Percentiles rank a stretch among this genome's conserved stretches.
Conservation (phyloP, 768 basidiomycete species). For the Russula virescens region DNA sequence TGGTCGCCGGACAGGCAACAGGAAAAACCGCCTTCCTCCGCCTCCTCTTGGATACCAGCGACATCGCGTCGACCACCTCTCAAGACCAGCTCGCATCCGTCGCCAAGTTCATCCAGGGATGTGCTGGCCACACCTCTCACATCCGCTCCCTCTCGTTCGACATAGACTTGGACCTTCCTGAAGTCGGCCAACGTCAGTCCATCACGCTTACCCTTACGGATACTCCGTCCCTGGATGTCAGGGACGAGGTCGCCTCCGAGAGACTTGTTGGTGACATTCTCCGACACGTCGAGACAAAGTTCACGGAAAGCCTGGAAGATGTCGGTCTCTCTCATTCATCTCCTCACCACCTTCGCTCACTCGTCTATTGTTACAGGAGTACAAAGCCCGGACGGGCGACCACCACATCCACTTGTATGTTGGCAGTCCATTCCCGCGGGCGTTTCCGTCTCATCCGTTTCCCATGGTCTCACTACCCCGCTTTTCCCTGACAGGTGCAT, state of each 20-base stretch:
- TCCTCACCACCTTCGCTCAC: constrained; percentile 19
- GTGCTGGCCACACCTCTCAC: constrained; percentile 63
- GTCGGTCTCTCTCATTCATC: constrained; percentile 44
- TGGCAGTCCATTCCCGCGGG: constrained; percentile 14
- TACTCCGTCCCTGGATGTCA: constrained; percentile 75
- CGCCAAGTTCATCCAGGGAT: constrained; percentile 78
- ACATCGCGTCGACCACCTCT: constrained; percentile 53
- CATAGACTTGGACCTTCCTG: constrained; percentile 55
- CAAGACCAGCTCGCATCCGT: constrained; percentile 76
- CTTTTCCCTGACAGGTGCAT: constrained; percentile 51
- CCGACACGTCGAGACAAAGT: constrained; percentile 64
- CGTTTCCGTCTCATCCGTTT: constrained; percentile 6
- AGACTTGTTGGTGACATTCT: constrained; percentile 61
- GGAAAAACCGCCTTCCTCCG: constrained; percentile 86
- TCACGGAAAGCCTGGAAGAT: constrained; percentile 69
- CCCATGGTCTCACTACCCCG: constrained; percentile 19
- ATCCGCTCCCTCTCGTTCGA: constrained; percentile 67
- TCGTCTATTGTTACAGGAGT: constrained; percentile 44
- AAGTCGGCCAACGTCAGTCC: constrained; percentile 39
- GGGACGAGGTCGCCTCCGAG: constrained; percentile 59
- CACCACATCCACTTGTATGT: constrained; percentile 78
- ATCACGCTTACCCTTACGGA: constrained; percentile 71
- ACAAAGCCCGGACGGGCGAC: constrained; percentile 63
- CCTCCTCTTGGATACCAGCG: constrained; percentile 76
- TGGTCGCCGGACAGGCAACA: constrained; percentile 77